These are phyloP conservation scores for Mycothermus thermophilus DNA, from an alignment of 495 filamentous ascomycete species.

Conservation along the genomic window DNA sequence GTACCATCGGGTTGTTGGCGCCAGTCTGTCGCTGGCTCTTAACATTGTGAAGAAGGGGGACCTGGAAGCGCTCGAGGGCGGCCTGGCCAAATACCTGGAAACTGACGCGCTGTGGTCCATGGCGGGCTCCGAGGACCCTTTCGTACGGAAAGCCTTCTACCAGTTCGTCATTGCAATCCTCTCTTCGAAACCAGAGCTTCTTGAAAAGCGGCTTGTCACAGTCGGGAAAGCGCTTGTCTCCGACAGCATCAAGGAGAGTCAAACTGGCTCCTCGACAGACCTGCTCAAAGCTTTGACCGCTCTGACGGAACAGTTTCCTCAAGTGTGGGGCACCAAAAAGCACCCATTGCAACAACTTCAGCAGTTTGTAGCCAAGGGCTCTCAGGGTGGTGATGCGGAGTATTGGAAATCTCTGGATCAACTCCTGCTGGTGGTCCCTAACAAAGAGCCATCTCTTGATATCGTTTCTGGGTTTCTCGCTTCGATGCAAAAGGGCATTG, in stretches of 20 bases:
- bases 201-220: conserved; percentile 39
- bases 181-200: conserved; percentile 37
- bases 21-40: conserved; percentile 43
- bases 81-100: conserved; percentile 42
- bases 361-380: conserved; percentile 70
- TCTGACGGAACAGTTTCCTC: conserved; percentile 48
- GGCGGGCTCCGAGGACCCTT: conserved; percentile 48
- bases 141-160: conserved; percentile 56
- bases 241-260: conserved; percentile 51
- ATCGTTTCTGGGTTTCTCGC: conserved; percentile 42
- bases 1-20: conserved; percentile 64
- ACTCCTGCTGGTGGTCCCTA: conserved; percentile 48
- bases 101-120: conserved; percentile 64
- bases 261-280: conserved; percentile 58
- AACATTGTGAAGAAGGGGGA: conserved; percentile 42
- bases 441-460: conserved; percentile 34
- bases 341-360: conserved; percentile 47
- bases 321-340: conserved; percentile 62
- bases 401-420: conserved; percentile 58
- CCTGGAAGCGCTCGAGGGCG: conserved; percentile 33
- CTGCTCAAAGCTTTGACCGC: conserved; percentile 47
- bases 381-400: conserved; percentile 50
- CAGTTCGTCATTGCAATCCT: conserved; percentile 49
- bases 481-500: conserved; percentile 54
- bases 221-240: conserved; percentile 54